Evolutionary conservation across 192 early-diverging fungal genomes (phyloP).

Genomic region (Gonapodya sp.): DNA sequence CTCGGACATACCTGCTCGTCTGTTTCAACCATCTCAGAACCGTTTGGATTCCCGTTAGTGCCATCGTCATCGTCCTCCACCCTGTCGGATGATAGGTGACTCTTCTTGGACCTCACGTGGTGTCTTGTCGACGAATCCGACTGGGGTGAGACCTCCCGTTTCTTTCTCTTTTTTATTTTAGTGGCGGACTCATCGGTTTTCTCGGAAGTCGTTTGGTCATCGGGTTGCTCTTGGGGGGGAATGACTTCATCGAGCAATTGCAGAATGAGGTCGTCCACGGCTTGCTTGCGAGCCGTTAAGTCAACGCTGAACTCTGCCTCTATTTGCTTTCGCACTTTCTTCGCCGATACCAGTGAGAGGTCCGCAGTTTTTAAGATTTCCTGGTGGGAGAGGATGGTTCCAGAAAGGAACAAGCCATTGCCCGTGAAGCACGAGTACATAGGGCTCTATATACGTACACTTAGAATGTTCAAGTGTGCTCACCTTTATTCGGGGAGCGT

Average conservation of each 20-base stretch:
- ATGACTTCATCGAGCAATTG: slow-evolving; percentile 4
- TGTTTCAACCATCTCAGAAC: neutral
- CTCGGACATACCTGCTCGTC: neutral
- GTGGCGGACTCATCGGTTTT: neutral
- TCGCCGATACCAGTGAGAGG: neutral
- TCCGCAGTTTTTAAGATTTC: neutral
- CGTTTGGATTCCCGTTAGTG: too few species aligned
- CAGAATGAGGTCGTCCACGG: neutral
- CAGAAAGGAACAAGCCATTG: too few species aligned
- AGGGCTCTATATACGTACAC: too few species aligned
- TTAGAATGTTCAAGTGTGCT: too few species aligned
- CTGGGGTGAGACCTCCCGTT: neutral
- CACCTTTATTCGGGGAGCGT: too few species aligned
- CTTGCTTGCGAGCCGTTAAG: neutral
- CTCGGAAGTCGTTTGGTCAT: neutral
- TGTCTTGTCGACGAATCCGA: neutral
- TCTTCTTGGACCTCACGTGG: neutral
- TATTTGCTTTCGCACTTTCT: slow-evolving; percentile 4
- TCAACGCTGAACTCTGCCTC: neutral
- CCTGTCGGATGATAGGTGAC: neutral
- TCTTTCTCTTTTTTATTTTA: neutral
- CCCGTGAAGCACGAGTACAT: too few species aligned
- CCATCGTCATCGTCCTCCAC: neutral
- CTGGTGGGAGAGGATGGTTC: too few species aligned
- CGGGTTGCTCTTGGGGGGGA: neutral